phyloP scores from a whole-genome alignment of 208 protist species.

The Acanthamoeba culbertsoni region DNA sequence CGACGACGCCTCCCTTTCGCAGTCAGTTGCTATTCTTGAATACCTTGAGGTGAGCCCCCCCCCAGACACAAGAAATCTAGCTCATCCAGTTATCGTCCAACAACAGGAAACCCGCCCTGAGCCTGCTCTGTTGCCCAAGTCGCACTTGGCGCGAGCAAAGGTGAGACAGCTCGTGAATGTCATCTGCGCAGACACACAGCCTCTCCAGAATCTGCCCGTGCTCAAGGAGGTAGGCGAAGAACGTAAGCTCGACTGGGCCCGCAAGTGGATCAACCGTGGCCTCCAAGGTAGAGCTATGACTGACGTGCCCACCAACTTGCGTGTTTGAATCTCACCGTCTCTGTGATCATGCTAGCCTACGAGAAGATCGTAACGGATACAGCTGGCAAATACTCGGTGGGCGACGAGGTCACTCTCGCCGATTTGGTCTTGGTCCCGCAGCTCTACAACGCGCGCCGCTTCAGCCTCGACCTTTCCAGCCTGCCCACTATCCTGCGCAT shows the following conservation, averaged over 20 bases:
- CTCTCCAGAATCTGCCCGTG: slow-evolving; percentile 86
- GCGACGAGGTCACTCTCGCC: slow-evolving; percentile 85
- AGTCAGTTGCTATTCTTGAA: slow-evolving; percentile 86
- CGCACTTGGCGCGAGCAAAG: slow-evolving; percentile 39
- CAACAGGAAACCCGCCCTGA: slow-evolving; percentile 33
- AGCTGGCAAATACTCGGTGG: slow-evolving; percentile 84
- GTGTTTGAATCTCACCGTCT: not conserved
- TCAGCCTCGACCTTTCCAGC: slow-evolving; percentile 79
- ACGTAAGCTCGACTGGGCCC: slow-evolving; percentile 73
- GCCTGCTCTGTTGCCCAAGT: slow-evolving; percentile 65
- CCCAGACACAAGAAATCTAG: not conserved
- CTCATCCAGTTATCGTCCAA: not conserved
- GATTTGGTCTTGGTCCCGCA: slow-evolving; percentile 86
- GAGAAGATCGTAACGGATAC: slow-evolving; percentile 72
- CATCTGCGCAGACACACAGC: slow-evolving; percentile 86
- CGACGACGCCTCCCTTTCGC: slow-evolving; percentile 31
- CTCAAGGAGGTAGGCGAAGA: slow-evolving; percentile 73
- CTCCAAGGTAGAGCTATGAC: slow-evolving; percentile 67
- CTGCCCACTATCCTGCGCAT: slow-evolving; percentile 79
- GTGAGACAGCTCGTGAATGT: slow-evolving; percentile 76
- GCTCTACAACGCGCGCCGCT: slow-evolving; percentile 86
- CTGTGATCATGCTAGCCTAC: slow-evolving; percentile 54
- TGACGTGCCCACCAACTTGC: not conserved
- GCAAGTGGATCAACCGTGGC: slow-evolving; percentile 77
- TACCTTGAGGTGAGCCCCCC: slow-evolving; percentile 81